A percentile compares a stretch with the other conserved stretches of the same genome.
Evolutionary conservation across 139 green algal genomes (phyloP).

Genomic region (Chara braunii): DNA sequence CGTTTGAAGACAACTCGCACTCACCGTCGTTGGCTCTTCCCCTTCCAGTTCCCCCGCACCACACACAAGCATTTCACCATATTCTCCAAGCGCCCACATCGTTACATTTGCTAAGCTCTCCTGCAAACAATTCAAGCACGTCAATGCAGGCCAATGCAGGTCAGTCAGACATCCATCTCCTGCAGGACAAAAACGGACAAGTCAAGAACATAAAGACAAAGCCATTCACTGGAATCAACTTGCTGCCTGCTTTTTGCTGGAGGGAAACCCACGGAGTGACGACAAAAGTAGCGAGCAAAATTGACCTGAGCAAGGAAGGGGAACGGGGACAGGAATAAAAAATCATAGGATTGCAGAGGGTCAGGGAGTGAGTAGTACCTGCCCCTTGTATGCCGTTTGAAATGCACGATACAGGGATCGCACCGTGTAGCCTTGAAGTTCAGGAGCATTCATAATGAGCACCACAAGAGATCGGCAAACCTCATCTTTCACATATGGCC

Average conservation of each 20-base stretch:
- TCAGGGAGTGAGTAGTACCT: no score
- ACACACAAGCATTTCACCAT: conserved; percentile 75
- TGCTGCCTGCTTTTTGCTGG: not conserved
- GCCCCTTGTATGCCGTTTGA: conserved; percentile 6
- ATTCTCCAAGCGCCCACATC: conserved; percentile 84
- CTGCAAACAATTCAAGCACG: conserved; percentile 14
- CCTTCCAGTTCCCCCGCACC: conserved; percentile 54
- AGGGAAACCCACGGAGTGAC: no score
- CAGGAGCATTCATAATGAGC: conserved; percentile 75
- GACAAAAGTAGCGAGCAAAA: no score
- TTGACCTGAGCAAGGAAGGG: no score
- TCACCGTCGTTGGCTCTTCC: conserved; percentile 48
- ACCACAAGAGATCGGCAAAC: conserved; percentile 68
- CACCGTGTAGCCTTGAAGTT: conserved; percentile 66
- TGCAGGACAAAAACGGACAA: no score
- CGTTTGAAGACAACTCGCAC: no score
- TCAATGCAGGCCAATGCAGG: no score
- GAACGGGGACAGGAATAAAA: no score
- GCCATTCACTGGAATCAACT: no score
- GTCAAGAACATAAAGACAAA: no score
- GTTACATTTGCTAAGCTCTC: conserved; percentile 51
- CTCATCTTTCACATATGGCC: conserved; percentile 61
- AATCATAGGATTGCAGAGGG: no score
- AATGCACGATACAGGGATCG: conserved; percentile 37
- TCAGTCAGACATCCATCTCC: no score